A percentile compares a stretch with the other conserved stretches of the same genome.
Conservation (phyloP, 192 early-diverging fungal genomes). For the Coemansia interrupta region DNA sequence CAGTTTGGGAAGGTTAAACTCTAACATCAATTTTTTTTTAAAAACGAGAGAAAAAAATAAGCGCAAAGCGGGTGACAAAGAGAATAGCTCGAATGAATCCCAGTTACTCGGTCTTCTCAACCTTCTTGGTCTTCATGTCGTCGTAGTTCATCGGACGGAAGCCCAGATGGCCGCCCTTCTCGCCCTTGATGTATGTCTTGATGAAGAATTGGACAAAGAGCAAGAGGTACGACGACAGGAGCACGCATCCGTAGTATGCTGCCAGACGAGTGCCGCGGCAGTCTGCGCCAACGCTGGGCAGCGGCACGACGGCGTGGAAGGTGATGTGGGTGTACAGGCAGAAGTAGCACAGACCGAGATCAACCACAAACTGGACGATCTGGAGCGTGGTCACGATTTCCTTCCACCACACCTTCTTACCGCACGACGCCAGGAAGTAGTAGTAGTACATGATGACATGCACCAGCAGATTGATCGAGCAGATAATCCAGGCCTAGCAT, state of each 20-base stretch:
- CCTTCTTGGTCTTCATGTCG: constrained; percentile 24
- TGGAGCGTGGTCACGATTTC: constrained; percentile 89
- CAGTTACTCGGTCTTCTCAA: constrained; percentile 20
- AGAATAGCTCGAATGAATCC: constrained; percentile 20
- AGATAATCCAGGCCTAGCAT: constrained; percentile 52
- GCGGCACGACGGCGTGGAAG: constrained; percentile 58
- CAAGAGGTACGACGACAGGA: constrained; percentile 77
- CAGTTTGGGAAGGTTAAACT: no score
- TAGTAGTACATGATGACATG: constrained; percentile 95
- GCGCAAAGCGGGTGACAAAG: constrained; percentile 3
- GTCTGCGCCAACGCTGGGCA: constrained; percentile 64
- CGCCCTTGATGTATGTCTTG: constrained; percentile 68
- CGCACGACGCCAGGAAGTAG: constrained; percentile 78
- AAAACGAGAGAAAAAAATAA: constrained; percentile 2
- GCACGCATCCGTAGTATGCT: constrained; percentile 73
- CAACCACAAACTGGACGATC: constrained; percentile 88
- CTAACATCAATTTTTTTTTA: neutral
- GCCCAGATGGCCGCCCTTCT: constrained; percentile 45
- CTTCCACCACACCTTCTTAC: constrained; percentile 89
- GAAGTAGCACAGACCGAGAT: constrained; percentile 79
- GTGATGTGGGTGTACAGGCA: constrained; percentile 79
- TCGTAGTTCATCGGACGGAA: constrained; percentile 54
- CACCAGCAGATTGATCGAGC: constrained; percentile 77
- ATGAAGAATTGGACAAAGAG: constrained; percentile 89
- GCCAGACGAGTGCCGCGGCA: constrained; percentile 75